Conservation (phyloP, 768 basidiomycete genomes). For the Naematelia aurantialba region DNA sequence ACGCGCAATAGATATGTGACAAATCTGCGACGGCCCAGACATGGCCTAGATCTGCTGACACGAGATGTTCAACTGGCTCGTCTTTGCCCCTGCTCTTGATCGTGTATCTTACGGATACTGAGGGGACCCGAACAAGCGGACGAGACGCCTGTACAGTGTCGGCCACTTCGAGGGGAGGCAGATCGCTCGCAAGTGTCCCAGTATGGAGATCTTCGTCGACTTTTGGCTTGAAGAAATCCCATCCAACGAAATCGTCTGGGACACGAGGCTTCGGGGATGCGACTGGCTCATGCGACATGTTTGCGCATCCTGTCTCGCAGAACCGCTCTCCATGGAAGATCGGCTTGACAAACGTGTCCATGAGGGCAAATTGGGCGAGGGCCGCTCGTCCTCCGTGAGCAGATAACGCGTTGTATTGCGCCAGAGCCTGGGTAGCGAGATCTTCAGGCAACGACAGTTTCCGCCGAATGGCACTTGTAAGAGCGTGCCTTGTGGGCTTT, state of each 20-base stretch:
- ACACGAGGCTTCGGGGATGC: conserved; percentile 5
- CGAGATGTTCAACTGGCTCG: not conserved
- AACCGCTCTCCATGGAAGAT: conserved; percentile 41
- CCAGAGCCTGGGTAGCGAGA: conserved; percentile 44
- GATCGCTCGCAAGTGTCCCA: conserved; percentile 25
- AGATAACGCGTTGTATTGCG: conserved; percentile 19
- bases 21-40: conserved; percentile 50
- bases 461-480: conserved; percentile 26
- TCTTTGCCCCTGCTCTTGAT: conserved; percentile 14
- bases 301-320: conserved; percentile 18
- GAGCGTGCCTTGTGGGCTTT: conserved; percentile 24
- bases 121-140: conserved; percentile 18
- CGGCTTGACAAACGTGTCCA: conserved; percentile 45
- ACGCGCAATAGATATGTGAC: conserved; percentile 64
- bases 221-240: conserved; percentile 22
- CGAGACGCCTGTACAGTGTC: conserved; percentile 34
- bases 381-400: conserved; percentile 32
- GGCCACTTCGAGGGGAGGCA: conserved; percentile 27
- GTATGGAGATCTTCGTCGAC: not conserved
- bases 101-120: conserved; percentile 12
- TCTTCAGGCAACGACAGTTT: conserved; percentile 46
- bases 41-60: conserved; percentile 8
- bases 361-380: conserved; percentile 12
- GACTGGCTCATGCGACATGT: conserved; percentile 5
- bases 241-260: conserved; percentile 24